A percentile compares a stretch with the other conserved stretches of the same genome.
phyloP scores from a whole-genome alignment of 495 filamentous ascomycete species.

The Aspergillus nidulans region DNA sequence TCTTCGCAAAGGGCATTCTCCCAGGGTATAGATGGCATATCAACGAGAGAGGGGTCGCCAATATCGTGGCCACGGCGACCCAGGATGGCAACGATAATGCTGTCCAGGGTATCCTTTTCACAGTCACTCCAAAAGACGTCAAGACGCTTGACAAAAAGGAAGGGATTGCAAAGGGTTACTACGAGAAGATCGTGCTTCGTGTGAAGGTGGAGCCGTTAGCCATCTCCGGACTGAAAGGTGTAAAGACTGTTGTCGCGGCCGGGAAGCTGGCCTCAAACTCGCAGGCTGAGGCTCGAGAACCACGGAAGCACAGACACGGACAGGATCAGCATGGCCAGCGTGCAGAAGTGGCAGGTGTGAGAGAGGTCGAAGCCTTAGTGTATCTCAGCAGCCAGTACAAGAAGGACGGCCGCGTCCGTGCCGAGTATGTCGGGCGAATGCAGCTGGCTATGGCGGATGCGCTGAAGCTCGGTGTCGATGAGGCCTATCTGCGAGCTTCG shows the following conservation, averaged over 20 bases:
- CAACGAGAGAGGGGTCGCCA: conserved; percentile 3
- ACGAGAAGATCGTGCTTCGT: not conserved
- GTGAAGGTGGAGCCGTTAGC: not conserved
- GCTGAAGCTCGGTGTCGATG: not conserved
- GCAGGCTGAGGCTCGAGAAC: too few relatives aligned
- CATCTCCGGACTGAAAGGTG: not conserved
- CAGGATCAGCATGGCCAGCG: not conserved
- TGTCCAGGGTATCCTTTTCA: conserved; percentile 6
- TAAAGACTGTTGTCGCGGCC: not conserved
- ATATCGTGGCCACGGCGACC: not conserved
- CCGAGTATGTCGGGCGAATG: not conserved
- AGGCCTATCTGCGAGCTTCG: not conserved
- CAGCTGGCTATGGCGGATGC: conserved; percentile 2
- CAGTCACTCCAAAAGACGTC: not conserved
- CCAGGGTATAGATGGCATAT: conserved; percentile 1
- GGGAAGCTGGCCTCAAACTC: not conserved
- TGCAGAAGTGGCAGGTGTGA: not conserved
- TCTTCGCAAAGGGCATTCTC: conserved; percentile 1
- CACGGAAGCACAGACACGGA: not conserved
- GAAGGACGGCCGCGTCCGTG: not conserved
- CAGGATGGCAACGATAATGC: not conserved
- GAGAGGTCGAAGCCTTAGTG: not conserved
- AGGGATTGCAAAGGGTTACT: not conserved
- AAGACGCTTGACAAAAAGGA: not conserved
- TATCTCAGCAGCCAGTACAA: conserved; percentile 5